phyloP scores from a whole-genome alignment of 2,329 filamentous ascomycete genomes.

The Daldinia sp. region DNA sequence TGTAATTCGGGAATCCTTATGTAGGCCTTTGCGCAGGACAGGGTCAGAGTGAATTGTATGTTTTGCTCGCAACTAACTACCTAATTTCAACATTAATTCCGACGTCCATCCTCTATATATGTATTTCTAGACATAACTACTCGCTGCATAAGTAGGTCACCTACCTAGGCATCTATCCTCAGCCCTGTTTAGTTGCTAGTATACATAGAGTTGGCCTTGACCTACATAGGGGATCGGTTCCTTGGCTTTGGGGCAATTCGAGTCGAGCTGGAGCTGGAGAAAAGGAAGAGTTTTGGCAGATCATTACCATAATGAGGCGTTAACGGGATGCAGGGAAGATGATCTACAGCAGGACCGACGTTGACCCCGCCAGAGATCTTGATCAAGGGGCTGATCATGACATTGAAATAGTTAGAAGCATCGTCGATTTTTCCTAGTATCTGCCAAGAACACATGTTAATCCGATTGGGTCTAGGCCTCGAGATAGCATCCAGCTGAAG shows the following conservation, averaged over 20 bases:
- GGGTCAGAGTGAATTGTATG: background rate
- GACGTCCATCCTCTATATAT: background rate
- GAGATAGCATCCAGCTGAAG: conserved; percentile 2
- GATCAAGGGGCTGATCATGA: conserved; percentile 29
- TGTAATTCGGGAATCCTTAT: background rate
- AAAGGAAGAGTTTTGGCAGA: background rate
- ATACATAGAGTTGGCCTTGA: background rate
- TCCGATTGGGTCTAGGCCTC: conserved; percentile 14
- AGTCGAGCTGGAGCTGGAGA: background rate
- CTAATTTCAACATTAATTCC: background rate
- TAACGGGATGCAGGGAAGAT: conserved; percentile 5
- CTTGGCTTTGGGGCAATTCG: conserved; percentile 4
- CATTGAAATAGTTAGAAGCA: conserved; percentile 27
- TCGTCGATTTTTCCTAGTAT: conserved; percentile 14
- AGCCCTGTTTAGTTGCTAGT: background rate
- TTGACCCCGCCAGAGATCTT: conserved; percentile 26
- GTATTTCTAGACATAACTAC: too few relatives aligned
- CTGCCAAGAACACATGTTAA: conserved; percentile 7
- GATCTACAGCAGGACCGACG: conserved; percentile 6
- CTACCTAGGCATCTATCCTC: too few relatives aligned
- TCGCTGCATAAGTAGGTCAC: too few relatives aligned
- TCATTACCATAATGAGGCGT: conserved; percentile 7
- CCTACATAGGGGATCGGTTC: background rate
- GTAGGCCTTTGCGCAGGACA: background rate
- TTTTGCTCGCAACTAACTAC: background rate